These are phyloP conservation scores for Puya raimondii DNA, from an alignment of 176 grass and related monocot species.

Conservation along the genomic window DNA sequence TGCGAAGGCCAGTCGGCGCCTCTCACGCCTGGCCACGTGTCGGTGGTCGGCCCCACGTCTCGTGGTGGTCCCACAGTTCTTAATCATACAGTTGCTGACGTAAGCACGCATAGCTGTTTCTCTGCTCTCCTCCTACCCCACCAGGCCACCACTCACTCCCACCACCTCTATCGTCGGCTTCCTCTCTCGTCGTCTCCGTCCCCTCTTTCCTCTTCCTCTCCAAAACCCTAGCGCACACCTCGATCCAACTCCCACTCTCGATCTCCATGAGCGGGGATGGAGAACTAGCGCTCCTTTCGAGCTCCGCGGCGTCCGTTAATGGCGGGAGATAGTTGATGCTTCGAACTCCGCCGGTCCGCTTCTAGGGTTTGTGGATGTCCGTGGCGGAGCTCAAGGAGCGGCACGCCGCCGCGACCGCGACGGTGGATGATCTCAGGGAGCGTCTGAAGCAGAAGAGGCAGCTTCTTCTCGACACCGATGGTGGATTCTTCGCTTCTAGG, in stretches of 20 bases:
- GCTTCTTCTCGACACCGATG: conserved; percentile 83
- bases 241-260: not conserved
- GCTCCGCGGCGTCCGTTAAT: not conserved
- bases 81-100: no score
- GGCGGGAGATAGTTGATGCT: not conserved
- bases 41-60: no score
- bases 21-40: no score
- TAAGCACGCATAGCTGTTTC: no score
- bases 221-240: not conserved
- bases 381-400: conserved; percentile 92
- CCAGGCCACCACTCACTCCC: no score
- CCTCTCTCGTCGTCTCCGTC: not conserved
- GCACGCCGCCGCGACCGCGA: conserved; percentile 54
- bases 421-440: conserved; percentile 69
- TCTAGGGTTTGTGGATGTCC: conserved; percentile 24
- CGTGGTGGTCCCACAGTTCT: no score
- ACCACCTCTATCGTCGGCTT: no score
- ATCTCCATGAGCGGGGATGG: not conserved
- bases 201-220: not conserved
- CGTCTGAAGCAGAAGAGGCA: conserved; percentile 52
- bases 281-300: not conserved
- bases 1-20: no score
- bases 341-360: not conserved
- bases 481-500: conserved; percentile 14
- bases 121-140: no score